Base-by-base conservation (phyloP, 2,329 filamentous ascomycete genomes). In the Lecanicillium sp. region DNA sequence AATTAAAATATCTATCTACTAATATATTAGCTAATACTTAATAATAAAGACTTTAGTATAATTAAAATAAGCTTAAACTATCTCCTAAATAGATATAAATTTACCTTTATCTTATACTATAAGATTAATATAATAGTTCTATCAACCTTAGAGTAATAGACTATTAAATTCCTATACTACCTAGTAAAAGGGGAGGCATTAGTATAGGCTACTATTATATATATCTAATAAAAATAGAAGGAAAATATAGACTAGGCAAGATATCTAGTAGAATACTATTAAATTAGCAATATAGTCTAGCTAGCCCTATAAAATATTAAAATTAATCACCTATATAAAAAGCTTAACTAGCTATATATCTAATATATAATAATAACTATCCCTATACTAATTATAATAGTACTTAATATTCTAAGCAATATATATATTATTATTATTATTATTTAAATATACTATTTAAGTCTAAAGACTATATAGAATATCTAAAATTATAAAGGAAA, bases 211-310 rank as follows among this genome's bases (percentile, higher is more conserved):
- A 30, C n/a, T 30, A 30, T 30, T 30, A 30, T 15, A 6, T 30
- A n/a, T 30, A 9, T 9, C n/a, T 30, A 30, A 30, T 30, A 30
- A 30, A 7, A 15, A 15, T 30, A 30, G 29, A 30, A 30, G 14
- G n/a, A 30, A 6, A 6, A 6, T 6, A 15, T 15, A n/a, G 14
- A 30, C n/a, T n/a, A 30, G 6, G 6, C n/a, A 5, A 5, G n/a
- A 12, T 41, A 29, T 14, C 22, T 20, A 36, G 36, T 36, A 29
- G 29, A 41, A 30, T 41, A 36, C 8, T 41, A 11, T 18, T 36
- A 20, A 15, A 30, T n/a, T n/a, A 15, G n/a, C 6, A 15, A 30
- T 14, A 8, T 7, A 30, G n/a, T 30, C 5, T 30, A 15, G 29
- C 29, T 30, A 13, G 11, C 29, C 14, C 29, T 30, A 5, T 30